Conservation (phyloP, 116 monocot genomes). For the Trichopus zeylanicus region DNA sequence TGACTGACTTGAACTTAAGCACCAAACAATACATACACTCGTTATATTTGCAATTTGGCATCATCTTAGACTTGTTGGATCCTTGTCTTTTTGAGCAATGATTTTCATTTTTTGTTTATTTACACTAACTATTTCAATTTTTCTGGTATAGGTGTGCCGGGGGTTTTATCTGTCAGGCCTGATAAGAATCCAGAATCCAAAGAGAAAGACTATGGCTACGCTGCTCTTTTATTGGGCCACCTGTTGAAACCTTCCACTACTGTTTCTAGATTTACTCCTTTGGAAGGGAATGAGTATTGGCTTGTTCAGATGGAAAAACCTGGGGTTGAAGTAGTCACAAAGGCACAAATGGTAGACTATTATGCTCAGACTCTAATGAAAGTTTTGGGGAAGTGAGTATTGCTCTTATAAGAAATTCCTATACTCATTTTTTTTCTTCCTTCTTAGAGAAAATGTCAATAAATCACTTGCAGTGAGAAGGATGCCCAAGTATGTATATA, state of each 20-base stretch:
- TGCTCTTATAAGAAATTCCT: background rate
- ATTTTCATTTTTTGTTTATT: background rate
- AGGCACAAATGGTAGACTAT: constrained; percentile 87
- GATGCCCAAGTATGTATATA: constrained; percentile 88
- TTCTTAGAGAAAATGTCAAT: background rate
- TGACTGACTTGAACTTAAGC: too few species aligned
- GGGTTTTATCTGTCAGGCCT: constrained; percentile 61
- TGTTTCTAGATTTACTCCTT: constrained; percentile 23
- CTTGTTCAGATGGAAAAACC: constrained; percentile 76
- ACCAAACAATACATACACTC: background rate
- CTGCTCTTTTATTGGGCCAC: constrained; percentile 9
- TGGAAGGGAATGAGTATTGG: constrained; percentile 40
- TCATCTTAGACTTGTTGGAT: too few species aligned
- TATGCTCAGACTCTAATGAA: constrained; percentile 64
- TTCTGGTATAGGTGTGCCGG: constrained; percentile 34
- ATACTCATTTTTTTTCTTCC: background rate
- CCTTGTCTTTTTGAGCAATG: background rate
- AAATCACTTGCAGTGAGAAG: constrained; percentile 41
- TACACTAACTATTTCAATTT: background rate
- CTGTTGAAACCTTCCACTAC: constrained; percentile 14
- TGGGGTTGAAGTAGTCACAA: constrained; percentile 76
- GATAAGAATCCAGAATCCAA: constrained; percentile 29
- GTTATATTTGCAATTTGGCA: background rate
- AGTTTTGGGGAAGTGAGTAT: constrained; percentile 80
- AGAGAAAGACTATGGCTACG: constrained; percentile 24